Percentiles rank a stretch among this genome's conserved stretches.
These are phyloP conservation scores for Madurella fahalii DNA, from an alignment of 2,329 filamentous ascomycete species.

Conservation along the genomic window DNA sequence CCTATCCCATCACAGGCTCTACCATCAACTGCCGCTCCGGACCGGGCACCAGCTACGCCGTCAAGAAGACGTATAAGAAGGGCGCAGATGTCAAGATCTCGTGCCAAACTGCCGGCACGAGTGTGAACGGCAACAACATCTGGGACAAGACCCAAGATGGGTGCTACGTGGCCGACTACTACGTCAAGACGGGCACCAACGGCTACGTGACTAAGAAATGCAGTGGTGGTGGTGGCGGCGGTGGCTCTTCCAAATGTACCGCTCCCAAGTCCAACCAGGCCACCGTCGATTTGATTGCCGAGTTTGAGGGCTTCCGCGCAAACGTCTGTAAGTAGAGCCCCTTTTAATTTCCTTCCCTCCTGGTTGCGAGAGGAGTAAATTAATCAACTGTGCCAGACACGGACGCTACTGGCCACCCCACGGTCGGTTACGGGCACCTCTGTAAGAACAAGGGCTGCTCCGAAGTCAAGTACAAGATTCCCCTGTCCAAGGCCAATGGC, in stretches of 20 bases:
- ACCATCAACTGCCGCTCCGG: slow-evolving; percentile 19
- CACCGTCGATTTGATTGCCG: slow-evolving; percentile 18
- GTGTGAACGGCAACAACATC: slow-evolving; percentile 20
- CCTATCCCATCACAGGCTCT: slow-evolving; percentile 16
- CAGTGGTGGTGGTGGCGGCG: slow-evolving; percentile 1
- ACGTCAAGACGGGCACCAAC: slow-evolving; percentile 18
- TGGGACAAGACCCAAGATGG: slow-evolving; percentile 23
- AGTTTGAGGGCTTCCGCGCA: slow-evolving; percentile 16
- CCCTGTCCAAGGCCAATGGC: slow-evolving; percentile 39
- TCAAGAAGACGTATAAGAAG: slow-evolving; percentile 13
- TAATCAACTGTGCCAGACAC: slow-evolving; percentile 14
- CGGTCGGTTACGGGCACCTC: slow-evolving; percentile 49
- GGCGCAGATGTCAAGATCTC: slow-evolving; percentile 13
- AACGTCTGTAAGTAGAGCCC: slow-evolving; percentile 12
- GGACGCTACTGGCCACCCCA: slow-evolving; percentile 45
- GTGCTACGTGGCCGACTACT: slow-evolving; percentile 22
- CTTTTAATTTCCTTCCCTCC: background rate
- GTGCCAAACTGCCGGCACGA: slow-evolving; percentile 18
- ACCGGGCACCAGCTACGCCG: slow-evolving; percentile 14
- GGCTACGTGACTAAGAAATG: slow-evolving; percentile 14
- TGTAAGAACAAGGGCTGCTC: slow-evolving; percentile 39
- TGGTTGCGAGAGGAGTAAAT: background rate
- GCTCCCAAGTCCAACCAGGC: slow-evolving; percentile 18
- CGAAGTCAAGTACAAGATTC: slow-evolving; percentile 44
- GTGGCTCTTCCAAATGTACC: background rate